A percentile compares a stretch with the other conserved stretches of the same genome.
Conservation (phyloP, 225 moss, liverwort and hornwort species). For the Marchantia polymorpha region DNA sequence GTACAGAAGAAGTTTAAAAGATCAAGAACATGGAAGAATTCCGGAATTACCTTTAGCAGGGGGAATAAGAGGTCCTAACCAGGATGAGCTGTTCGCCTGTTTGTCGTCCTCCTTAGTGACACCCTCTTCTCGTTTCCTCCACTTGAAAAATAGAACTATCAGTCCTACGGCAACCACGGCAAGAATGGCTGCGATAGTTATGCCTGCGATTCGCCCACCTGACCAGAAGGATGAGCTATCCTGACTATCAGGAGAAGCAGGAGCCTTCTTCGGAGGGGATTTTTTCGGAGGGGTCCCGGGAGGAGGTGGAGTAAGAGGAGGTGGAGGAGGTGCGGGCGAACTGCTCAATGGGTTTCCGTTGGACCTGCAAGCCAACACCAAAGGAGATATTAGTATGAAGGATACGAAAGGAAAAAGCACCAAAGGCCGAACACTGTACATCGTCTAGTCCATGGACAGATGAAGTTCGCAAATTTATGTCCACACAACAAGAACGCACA, state of each 20-base stretch:
- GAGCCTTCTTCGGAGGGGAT: constrained; percentile 10
- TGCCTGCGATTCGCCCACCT: constrained; percentile 23
- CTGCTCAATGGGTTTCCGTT: constrained; percentile 55
- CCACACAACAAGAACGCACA: neutral
- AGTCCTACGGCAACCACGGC: constrained; percentile 25
- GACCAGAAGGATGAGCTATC: constrained; percentile 28
- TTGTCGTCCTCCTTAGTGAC: constrained; percentile 34
- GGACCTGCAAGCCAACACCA: constrained; percentile 32
- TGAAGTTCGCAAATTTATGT: no score
- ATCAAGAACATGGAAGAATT: neutral
- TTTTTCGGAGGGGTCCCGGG: constrained; percentile 17
- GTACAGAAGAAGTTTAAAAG: neutral
- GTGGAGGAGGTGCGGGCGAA: constrained; percentile 50
- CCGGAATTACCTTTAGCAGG: constrained; percentile 15
- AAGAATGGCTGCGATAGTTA: constrained; percentile 20
- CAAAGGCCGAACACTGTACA: neutral
- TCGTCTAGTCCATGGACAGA: no score
- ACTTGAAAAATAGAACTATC: constrained; percentile 23
- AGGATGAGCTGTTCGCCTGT: constrained; percentile 37
- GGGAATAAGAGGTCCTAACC: constrained; percentile 48
- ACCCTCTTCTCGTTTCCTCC: constrained; percentile 40
- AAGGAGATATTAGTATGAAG: neutral
- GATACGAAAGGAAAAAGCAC: neutral
- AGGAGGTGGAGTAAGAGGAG: constrained; percentile 25
- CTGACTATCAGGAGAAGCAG: constrained; percentile 24